A percentile compares a stretch with the other conserved stretches of the same genome.
Evolutionary conservation across 352 stramenopile genomes (phyloP).

Genomic region (Salisapilia sapeloensis): DNA sequence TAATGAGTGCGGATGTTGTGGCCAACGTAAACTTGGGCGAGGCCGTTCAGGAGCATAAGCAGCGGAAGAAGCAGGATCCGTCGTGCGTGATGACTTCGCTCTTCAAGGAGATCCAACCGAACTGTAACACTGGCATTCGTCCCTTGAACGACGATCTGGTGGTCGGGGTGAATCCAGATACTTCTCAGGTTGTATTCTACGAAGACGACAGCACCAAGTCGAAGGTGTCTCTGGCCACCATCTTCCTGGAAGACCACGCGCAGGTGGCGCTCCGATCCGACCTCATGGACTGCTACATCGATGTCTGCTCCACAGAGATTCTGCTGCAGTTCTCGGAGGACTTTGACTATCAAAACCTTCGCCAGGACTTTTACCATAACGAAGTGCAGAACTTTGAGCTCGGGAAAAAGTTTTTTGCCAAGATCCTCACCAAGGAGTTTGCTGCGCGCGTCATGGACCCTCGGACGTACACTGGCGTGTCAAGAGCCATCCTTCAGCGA

Average conservation of each 20-base stretch:
- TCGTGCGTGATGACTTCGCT: slow-evolving; percentile 93
- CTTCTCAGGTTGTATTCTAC: slow-evolving; percentile 74
- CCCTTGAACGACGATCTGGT: slow-evolving; percentile 68
- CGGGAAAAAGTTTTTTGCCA: slow-evolving; percentile 92
- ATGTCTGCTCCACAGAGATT: slow-evolving; percentile 97
- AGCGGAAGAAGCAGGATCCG: slow-evolving; percentile 78
- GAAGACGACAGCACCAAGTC: slow-evolving; percentile 39
- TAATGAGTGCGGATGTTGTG: slow-evolving; percentile 93
- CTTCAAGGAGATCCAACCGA: slow-evolving; percentile 78
- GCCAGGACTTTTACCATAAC: slow-evolving; percentile 91
- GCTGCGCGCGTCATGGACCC: slow-evolving; percentile 89
- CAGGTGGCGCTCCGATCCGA: slow-evolving; percentile 85
- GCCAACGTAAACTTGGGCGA: slow-evolving; percentile 89
- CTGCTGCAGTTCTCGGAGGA: slow-evolving; percentile 95
- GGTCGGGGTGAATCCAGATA: slow-evolving; percentile 57
- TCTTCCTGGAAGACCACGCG: slow-evolving; percentile 73
- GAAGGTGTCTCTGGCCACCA: slow-evolving; percentile 31
- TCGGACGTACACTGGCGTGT: slow-evolving; percentile 86
- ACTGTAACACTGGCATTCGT: slow-evolving; percentile 33
- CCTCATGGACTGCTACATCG: slow-evolving; percentile 94
- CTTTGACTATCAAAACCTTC: slow-evolving; percentile 96
- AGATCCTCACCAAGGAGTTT: slow-evolving; percentile 87
- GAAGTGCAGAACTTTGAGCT: slow-evolving; percentile 96
- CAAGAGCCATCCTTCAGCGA: slow-evolving; percentile 85
- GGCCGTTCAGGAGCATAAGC: slow-evolving; percentile 54